Evolutionary conservation across 2,329 filamentous ascomycete genomes (phyloP), one percentile per base, ranked within the genome.

Genomic region (Aspergillus sp.): DNA sequence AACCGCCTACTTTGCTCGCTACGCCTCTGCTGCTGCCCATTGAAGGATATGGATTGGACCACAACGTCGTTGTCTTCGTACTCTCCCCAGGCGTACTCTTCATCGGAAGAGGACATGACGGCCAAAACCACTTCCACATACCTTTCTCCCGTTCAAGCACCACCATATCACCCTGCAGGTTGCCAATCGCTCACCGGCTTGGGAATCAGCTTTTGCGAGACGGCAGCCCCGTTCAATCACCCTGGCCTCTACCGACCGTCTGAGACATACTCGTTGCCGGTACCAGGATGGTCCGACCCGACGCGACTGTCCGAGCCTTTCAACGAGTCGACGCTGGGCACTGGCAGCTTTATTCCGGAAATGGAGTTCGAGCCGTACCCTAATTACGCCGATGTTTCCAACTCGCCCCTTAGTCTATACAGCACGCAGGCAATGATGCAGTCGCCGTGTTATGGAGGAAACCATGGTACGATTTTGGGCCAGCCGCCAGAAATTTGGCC

Each of bases 131-230:
- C 41, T 19, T 36, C 40, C 12, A 22, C 36, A 10, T 58, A 55
- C 36, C 40, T 51, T 3, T 49, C 51, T 12, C 40, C 49, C 0
- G 31, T 39, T 5, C 40, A 36, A n/a, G 20, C 39, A n/a, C 32
- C 34, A 2, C 26, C 40, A 10, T 33, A 43, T 32, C 43, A 48
- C 31, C 26, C 39, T 30, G 17, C 35, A 26, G 31, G 36, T 24
- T 36, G 47, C 14, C 41, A 46, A 22, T 34, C 39, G 16, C 14
- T 39, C 3, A 29, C 45, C 16, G 55, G 57, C 7, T 35, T 61
- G 15, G 59, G 57, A 2, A 57, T 61, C 15, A 46, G 51, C 8
- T 37, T 47, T 26, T 48, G 47, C 32, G 44, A 41, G 5, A 39
- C 48, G n/a, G 49, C 49, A n/a, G 30, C 43, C 15, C 25, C 39